Evolutionary conservation across 345 rosid species (phyloP), one percentile per base, ranked within the genome.

Genomic region (Populus deltoides): DNA sequence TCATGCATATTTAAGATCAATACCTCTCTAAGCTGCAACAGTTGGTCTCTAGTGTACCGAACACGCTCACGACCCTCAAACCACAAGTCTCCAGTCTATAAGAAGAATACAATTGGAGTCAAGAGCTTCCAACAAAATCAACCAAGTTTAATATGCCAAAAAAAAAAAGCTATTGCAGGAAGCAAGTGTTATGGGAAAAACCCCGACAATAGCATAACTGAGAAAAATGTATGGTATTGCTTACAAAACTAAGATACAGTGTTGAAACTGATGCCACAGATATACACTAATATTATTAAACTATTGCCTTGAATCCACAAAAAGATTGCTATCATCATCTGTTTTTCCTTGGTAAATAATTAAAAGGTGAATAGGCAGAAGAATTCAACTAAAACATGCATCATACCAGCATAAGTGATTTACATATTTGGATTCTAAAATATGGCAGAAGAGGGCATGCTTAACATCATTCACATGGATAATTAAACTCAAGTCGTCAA

Each of bases 1-100:
- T 24, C 57, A 3, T 27, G 33, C 1, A 8, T 15, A 65, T 45
- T n/a, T 20, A 68, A 53, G 61, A 29, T 61, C 5, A 69, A 71
- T 73, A 91, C 98, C 94, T 90, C 94, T 77, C 81, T 84, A 18
- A 90, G 87, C 83, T 92, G 91, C 78, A 93, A 81, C 38, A 95
- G 87, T 82, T 91, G 97, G 31, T 95, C 93, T 70, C 89, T 79
- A n/a, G 92, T 83, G 84, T 86, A 93, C 51, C 78, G 85, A 80
- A 95, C 81, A 55, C 86, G 79, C 68, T 93, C 98, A 74, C 70
- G 90, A 53, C 80, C 92, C 53, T 92, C 94, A 79, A 90, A 88
- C 70, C 90, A 84, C 0, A 84, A 78, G 79, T 90, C 96, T 66
- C 95, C 94, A 81, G 86, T 83, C 98, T 93, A 75, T 27, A 86